These are phyloP conservation scores for Metschnikowia proteae DNA, from an alignment of 805 yeast genomes.

Conservation along the genomic window DNA sequence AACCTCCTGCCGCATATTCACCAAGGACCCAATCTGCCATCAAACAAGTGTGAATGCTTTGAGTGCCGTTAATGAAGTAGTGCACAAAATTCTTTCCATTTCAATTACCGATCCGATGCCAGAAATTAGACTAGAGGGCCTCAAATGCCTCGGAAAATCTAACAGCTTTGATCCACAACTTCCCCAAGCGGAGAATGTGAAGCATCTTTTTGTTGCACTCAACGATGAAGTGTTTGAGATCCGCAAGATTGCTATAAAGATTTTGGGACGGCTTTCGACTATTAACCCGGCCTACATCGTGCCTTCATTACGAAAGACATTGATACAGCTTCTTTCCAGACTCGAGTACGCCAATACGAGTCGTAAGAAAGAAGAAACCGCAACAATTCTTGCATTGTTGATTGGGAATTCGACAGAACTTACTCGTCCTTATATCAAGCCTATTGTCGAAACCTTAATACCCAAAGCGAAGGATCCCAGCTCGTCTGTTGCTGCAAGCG, in stretches of 20 bases:
- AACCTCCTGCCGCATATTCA: slow-evolving; percentile 73
- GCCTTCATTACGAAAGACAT: slow-evolving; percentile 82
- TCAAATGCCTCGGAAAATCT: slow-evolving; percentile 58
- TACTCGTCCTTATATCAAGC: slow-evolving; percentile 87
- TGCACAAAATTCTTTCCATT: slow-evolving; percentile 73
- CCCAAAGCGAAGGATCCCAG: slow-evolving; percentile 71
- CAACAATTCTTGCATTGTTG: slow-evolving; percentile 65
- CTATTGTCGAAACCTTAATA: slow-evolving; percentile 79
- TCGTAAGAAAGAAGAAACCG: slow-evolving; percentile 80
- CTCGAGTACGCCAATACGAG: slow-evolving; percentile 77
- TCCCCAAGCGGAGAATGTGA: slow-evolving; percentile 89
- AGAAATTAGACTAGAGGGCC: slow-evolving; percentile 78
- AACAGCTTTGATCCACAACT: slow-evolving; percentile 83
- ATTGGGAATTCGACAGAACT: slow-evolving; percentile 76
- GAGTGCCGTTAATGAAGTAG: slow-evolving; percentile 77
- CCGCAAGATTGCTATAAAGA: slow-evolving; percentile 68
- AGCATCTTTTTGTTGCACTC: slow-evolving; percentile 78
- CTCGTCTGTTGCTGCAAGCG: slow-evolving; percentile 81
- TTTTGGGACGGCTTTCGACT: slow-evolving; percentile 78
- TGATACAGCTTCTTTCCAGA: slow-evolving; percentile 81
- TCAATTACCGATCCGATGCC: slow-evolving; percentile 86
- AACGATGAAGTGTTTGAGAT: slow-evolving; percentile 88
- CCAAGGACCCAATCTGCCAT: slow-evolving; percentile 76
- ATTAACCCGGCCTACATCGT: slow-evolving; percentile 95
- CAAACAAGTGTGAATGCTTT: slow-evolving; percentile 80